phyloP scores from a whole-genome alignment of 2,329 filamentous ascomycete species.

The Fusarium sp. region DNA sequence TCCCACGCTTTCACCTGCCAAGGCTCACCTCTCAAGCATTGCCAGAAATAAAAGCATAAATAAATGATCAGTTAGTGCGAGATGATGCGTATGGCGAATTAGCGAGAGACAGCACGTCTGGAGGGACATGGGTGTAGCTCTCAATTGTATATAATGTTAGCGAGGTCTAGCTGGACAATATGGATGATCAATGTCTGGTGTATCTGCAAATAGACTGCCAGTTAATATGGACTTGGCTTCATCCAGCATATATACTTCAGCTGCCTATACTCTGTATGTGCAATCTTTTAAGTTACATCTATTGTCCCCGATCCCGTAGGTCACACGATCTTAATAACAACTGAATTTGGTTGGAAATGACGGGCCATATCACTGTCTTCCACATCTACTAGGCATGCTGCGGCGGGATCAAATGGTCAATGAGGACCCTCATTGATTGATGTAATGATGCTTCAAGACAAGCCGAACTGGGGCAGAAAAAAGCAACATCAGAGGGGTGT shows the following conservation, averaged over 20 bases:
- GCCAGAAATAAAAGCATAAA: conserved; percentile 1
- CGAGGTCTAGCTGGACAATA: no score
- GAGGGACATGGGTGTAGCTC: no score
- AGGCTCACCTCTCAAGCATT: background rate
- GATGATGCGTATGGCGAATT: background rate
- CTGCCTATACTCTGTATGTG: background rate
- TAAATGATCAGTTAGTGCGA: background rate
- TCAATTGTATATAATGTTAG: no score
- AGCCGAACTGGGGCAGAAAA: conserved; percentile 13
- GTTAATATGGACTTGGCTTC: conserved; percentile 7
- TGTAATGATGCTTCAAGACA: conserved; percentile 1
- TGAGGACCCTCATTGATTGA: background rate
- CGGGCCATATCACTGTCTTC: background rate
- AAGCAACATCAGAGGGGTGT: background rate
- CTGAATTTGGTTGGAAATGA: background rate
- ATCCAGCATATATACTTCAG: background rate
- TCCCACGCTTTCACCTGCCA: background rate
- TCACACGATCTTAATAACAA: background rate
- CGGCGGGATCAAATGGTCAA: background rate
- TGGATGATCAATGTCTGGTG: no score
- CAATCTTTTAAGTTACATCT: background rate
- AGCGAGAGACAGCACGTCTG: no score
- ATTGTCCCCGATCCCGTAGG: background rate
- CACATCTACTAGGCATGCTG: no score
- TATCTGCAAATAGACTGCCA: background rate